Conservation (phyloP, 257 asterid species). For the Capsicum pubescens region DNA sequence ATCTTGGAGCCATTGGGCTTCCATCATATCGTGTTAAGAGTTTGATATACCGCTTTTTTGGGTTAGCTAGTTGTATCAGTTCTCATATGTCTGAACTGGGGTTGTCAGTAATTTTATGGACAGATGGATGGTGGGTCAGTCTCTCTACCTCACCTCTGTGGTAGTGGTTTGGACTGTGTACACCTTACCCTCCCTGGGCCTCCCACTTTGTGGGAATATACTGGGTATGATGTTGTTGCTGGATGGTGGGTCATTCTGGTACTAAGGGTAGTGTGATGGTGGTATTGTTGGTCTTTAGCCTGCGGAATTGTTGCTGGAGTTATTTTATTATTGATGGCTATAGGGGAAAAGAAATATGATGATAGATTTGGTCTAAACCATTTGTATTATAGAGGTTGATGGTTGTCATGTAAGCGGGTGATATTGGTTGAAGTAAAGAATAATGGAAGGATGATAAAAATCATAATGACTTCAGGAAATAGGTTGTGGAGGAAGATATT, state of each 20-base stretch:
- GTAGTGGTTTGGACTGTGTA: too few relatives aligned
- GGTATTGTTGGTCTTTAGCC: conserved; percentile 4
- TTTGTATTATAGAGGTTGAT: not conserved
- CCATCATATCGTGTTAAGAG: conserved; percentile 8
- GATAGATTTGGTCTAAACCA: not conserved
- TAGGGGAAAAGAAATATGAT: not conserved
- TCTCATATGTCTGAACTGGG: conserved; percentile 11
- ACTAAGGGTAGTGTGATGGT: not conserved
- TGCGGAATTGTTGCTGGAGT: not conserved
- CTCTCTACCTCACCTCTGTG: too few relatives aligned
- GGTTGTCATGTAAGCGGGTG: not conserved
- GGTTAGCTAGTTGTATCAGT: not conserved
- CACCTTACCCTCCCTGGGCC: too few relatives aligned
- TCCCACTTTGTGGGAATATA: too few relatives aligned
- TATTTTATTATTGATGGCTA: not conserved
- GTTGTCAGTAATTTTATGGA: not conserved
- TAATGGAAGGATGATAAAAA: not conserved
- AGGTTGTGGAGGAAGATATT: not conserved
- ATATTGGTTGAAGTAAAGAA: not conserved
- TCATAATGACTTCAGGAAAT: not conserved
- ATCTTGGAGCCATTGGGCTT: not conserved
- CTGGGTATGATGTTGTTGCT: too few relatives aligned
- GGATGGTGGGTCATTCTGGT: conserved; percentile 14
- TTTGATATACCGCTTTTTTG: not conserved
- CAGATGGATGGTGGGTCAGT: not conserved